phyloP scores from a whole-genome alignment of 2,329 filamentous ascomycete genomes.

The Phoma herbarum region DNA sequence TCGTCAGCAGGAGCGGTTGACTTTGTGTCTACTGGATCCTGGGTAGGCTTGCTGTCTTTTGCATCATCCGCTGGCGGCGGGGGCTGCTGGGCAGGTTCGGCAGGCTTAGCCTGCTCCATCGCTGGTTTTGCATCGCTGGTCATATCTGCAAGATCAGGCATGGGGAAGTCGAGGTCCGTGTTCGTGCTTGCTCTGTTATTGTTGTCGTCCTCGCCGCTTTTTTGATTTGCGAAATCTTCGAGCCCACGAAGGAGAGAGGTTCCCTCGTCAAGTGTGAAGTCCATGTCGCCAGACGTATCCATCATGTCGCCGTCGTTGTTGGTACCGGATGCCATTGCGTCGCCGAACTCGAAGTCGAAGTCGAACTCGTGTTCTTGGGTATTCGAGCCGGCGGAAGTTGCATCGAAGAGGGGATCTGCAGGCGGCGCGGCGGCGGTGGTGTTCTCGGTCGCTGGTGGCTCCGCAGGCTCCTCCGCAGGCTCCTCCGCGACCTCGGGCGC shows the following conservation, averaged over 20 bases:
- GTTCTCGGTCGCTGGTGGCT: slow-evolving; percentile 26
- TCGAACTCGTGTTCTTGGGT: slow-evolving; percentile 46
- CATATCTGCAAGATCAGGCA: slow-evolving; percentile 43
- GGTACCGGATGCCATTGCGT: slow-evolving; percentile 36
- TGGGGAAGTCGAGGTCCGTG: slow-evolving; percentile 44
- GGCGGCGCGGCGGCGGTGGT: slow-evolving; percentile 28
- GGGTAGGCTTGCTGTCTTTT: slow-evolving; percentile 10
- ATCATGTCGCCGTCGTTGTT: slow-evolving; percentile 35
- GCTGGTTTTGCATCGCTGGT: slow-evolving; percentile 22
- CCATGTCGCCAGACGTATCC: slow-evolving; percentile 40
- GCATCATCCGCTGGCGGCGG: slow-evolving; percentile 1
- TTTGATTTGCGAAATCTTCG: slow-evolving; percentile 51
- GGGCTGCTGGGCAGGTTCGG: slow-evolving; percentile 19
- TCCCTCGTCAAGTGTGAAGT: slow-evolving; percentile 46
- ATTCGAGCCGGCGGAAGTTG: slow-evolving; percentile 38
- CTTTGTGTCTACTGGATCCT: slow-evolving; percentile 13
- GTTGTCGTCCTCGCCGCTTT: slow-evolving; percentile 31
- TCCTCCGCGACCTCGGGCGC: slow-evolving; percentile 27
- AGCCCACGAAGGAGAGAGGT: slow-evolving; percentile 47
- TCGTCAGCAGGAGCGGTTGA: slow-evolving; percentile 3
- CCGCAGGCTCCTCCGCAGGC: slow-evolving; percentile 18
- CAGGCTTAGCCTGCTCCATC: slow-evolving; percentile 12
- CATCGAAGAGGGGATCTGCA: slow-evolving; percentile 44
- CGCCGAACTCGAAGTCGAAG: slow-evolving; percentile 52
- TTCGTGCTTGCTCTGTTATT: slow-evolving; percentile 19